phyloP scores from a whole-genome alignment of 2,329 filamentous ascomycete species.

The Alternaria conjuncta region DNA sequence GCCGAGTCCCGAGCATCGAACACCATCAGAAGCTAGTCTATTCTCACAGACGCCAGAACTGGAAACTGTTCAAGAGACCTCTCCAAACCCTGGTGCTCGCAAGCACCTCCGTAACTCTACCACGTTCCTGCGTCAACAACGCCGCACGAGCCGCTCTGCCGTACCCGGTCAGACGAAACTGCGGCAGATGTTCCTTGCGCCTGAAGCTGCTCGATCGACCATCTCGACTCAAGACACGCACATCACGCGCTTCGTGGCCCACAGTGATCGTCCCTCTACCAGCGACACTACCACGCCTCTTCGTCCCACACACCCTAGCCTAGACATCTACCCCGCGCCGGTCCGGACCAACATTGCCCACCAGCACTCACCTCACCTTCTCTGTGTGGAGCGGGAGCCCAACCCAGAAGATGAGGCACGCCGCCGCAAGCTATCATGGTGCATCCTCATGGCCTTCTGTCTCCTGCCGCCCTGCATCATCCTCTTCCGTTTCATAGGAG shows the following conservation, averaged over 20 bases:
- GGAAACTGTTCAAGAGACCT: conserved; percentile 19
- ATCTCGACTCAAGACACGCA: conserved; percentile 27
- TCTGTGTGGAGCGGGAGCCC: conserved; percentile 34
- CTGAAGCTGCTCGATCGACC: conserved; percentile 26
- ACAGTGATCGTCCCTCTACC: conserved; percentile 38
- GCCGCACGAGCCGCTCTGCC: conserved; percentile 35
- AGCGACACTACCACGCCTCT: conserved; percentile 40
- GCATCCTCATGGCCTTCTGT: conserved; percentile 42
- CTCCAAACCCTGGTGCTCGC: conserved; percentile 17
- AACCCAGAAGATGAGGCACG: conserved; percentile 34
- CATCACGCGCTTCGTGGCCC: conserved; percentile 28
- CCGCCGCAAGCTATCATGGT: conserved; percentile 40
- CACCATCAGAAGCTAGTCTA: conserved; percentile 30
- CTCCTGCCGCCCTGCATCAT: conserved; percentile 46
- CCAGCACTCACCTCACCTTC: conserved; percentile 38
- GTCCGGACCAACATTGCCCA: conserved; percentile 20
- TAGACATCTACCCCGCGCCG: conserved; percentile 15
- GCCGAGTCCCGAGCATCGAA: conserved; percentile 18
- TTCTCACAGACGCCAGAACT: conserved; percentile 21
- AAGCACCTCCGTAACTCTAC: conserved; percentile 23
- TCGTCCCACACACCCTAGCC: conserved; percentile 20
- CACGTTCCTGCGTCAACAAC: conserved; percentile 19
- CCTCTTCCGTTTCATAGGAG: conserved; percentile 44
- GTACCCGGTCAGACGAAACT: conserved; percentile 45
- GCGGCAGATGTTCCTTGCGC: conserved; percentile 42